Conservation (phyloP, 139 green algal genomes). For the Spirogloea muscicola region DNA sequence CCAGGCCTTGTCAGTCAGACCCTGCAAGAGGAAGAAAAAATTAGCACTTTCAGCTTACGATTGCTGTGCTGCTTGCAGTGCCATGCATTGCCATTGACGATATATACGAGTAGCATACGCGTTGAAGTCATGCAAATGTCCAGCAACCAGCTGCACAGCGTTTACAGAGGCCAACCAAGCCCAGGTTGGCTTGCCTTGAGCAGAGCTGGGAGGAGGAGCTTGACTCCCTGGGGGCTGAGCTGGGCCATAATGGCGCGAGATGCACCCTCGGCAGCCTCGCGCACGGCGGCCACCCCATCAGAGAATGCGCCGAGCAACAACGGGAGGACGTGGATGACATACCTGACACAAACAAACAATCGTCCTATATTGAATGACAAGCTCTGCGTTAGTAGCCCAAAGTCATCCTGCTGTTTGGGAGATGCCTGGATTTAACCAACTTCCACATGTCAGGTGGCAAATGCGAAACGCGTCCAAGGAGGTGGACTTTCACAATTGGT, state of each 20-base stretch:
- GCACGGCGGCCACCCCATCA: conserved; percentile 65
- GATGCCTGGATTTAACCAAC: too few relatives aligned
- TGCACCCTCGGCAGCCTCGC: conserved; percentile 71
- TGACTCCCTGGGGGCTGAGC: conserved; percentile 84
- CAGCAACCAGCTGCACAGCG: too few relatives aligned
- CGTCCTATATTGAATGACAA: too few relatives aligned
- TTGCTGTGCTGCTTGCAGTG: background rate
- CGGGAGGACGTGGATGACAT: conserved; percentile 91
- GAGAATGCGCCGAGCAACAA: conserved; percentile 87
- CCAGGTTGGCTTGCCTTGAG: conserved; percentile 62
- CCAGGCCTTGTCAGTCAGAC: conserved; percentile 80
- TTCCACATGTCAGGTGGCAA: too few relatives aligned
- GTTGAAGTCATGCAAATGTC: too few relatives aligned
- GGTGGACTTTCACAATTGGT: too few relatives aligned
- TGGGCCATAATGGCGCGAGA: conserved; percentile 89
- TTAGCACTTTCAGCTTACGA: background rate
- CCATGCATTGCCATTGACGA: too few relatives aligned
- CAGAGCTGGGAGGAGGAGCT: conserved; percentile 90
- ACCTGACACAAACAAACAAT: conserved; percentile 48
- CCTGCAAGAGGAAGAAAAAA: background rate
- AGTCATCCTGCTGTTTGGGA: too few relatives aligned
- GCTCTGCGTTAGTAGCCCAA: too few relatives aligned
- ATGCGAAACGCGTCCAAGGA: too few relatives aligned
- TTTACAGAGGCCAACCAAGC: background rate
- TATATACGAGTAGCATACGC: too few relatives aligned